Conservation (phyloP, 2,329 filamentous ascomycete genomes). For the Volutella citrinella region DNA sequence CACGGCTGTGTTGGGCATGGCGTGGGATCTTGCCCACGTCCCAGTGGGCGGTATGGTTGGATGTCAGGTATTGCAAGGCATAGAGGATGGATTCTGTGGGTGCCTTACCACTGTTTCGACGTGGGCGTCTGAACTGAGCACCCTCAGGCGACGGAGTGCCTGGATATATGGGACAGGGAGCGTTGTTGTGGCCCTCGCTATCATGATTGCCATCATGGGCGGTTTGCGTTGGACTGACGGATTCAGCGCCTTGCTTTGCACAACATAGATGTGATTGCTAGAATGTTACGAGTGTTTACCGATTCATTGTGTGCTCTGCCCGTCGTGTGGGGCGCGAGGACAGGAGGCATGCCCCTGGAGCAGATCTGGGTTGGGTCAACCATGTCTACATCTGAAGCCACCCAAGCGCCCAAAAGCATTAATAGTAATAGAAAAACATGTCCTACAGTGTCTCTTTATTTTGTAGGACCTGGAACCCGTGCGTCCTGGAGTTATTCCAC, state of each 20-base stretch:
- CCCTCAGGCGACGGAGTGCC: constrained; percentile 48
- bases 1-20: constrained; percentile 70
- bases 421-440: too few species aligned
- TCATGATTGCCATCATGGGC: constrained; percentile 71
- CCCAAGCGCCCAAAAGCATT: too few species aligned
- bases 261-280: constrained; percentile 3
- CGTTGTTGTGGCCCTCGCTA: constrained; percentile 53
- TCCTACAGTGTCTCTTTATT: too few species aligned
- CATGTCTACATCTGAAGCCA: too few species aligned
- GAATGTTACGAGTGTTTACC: background rate
- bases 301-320: background rate
- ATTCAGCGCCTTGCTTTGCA: constrained; percentile 36
- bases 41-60: constrained; percentile 54
- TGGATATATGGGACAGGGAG: constrained; percentile 68
- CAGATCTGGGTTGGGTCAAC: too few species aligned
- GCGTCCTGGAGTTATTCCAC: too few species aligned
- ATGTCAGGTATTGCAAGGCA: constrained; percentile 66
- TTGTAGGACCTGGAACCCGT: too few species aligned
- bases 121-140: constrained; percentile 60
- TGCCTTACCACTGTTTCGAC: constrained; percentile 66
- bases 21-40: constrained; percentile 74
- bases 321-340: too few species aligned
- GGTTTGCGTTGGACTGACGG: constrained; percentile 67
- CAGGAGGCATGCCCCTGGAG: too few species aligned
- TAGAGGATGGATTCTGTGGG: constrained; percentile 67